phyloP scores from a whole-genome alignment of 2,329 filamentous ascomycete species.

The Fusarium mundagurra region DNA sequence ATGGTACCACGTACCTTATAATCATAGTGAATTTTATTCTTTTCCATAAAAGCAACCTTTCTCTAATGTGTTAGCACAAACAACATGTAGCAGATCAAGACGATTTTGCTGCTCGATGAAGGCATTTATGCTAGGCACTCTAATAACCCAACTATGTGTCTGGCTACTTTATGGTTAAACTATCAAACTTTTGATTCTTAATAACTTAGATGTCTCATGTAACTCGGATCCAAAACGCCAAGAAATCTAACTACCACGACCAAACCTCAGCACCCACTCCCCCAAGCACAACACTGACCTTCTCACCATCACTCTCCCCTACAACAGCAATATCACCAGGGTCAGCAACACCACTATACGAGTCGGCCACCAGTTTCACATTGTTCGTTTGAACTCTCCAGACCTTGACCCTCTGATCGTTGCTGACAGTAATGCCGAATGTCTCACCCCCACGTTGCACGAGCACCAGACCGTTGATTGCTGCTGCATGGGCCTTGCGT shows the following conservation, averaged over 20 bases:
- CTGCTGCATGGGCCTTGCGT: constrained; percentile 73
- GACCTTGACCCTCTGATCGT: constrained; percentile 69
- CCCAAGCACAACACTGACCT: constrained; percentile 33
- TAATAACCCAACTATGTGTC: background rate
- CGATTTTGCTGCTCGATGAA: background rate
- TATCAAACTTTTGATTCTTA: background rate
- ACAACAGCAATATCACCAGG: constrained; percentile 54
- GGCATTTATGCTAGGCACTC: background rate
- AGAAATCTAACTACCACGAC: constrained; percentile 26
- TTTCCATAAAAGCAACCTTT: background rate
- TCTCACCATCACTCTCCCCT: background rate
- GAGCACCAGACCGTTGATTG: constrained; percentile 68
- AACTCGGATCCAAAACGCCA: background rate
- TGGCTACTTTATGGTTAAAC: background rate
- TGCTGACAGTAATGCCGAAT: constrained; percentile 61
- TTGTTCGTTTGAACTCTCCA: constrained; percentile 54
- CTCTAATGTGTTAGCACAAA: background rate
- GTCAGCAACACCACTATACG: constrained; percentile 69
- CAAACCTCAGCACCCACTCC: constrained; percentile 40
- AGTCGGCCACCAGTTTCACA: constrained; percentile 57
- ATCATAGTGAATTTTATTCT: background rate
- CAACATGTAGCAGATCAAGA: background rate
- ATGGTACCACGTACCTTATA: background rate
- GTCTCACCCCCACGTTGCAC: constrained; percentile 37
- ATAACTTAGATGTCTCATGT: background rate